Evolutionary conservation across 2,329 filamentous ascomycete species (phyloP).

Genomic region (Aureobasidium sp.): DNA sequence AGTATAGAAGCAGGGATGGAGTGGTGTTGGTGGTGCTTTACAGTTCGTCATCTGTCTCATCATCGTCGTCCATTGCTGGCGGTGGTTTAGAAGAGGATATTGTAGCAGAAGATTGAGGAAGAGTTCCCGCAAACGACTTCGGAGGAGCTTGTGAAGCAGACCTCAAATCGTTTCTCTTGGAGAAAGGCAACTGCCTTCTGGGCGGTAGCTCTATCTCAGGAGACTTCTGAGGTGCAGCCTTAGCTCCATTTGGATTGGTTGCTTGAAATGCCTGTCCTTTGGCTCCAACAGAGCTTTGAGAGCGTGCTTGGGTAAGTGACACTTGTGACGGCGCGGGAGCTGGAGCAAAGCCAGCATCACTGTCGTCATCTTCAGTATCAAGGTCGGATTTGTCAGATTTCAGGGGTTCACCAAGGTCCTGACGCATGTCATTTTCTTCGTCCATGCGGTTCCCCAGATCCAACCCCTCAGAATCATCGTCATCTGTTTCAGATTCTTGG

Average conservation of each 20-base stretch:
- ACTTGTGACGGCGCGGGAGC: slow-evolving; percentile 17
- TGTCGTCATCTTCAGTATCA: slow-evolving; percentile 24
- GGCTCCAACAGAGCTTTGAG: neutral
- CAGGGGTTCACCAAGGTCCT: slow-evolving; percentile 16
- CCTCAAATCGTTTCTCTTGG: slow-evolving; percentile 18
- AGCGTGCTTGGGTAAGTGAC: neutral
- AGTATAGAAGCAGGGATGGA: neutral
- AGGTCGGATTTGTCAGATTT: slow-evolving; percentile 22
- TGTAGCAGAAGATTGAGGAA: neutral
- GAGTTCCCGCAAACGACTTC: neutral
- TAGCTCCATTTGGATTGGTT: neutral
- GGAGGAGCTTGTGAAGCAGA: neutral
- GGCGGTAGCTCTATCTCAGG: slow-evolving; percentile 25
- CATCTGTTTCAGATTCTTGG: slow-evolving; percentile 18
- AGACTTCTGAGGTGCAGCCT: neutral
- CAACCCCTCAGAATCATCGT: slow-evolving; percentile 27
- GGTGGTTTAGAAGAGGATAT: neutral
- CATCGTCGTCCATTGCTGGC: slow-evolving; percentile 21
- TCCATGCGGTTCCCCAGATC: slow-evolving; percentile 41
- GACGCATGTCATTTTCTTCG: slow-evolving; percentile 28
- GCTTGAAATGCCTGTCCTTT: neutral
- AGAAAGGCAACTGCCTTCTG: slow-evolving; percentile 42
- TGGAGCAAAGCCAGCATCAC: slow-evolving; percentile 19
- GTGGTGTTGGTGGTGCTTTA: neutral
- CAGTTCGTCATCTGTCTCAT: slow-evolving; percentile 29